Evolutionary conservation across 2,329 filamentous ascomycete genomes (phyloP).

Genomic region (Phoma sp.): DNA sequence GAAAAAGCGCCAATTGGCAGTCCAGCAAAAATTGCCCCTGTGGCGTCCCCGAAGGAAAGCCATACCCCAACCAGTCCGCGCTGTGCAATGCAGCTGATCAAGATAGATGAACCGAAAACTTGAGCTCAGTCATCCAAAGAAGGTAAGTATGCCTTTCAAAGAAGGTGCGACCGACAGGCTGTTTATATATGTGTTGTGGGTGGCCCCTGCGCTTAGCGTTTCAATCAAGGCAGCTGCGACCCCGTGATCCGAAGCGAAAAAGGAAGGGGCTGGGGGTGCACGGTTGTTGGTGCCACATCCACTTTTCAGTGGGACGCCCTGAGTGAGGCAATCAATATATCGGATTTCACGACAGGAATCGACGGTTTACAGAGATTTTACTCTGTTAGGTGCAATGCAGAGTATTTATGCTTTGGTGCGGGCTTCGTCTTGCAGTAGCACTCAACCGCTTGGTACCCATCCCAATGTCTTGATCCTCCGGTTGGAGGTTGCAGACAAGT

Average conservation of each 20-base stretch:
- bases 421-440: neutral
- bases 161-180: neutral
- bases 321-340: neutral
- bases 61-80: constrained; percentile 42
- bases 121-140: constrained; percentile 43
- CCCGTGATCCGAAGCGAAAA: neutral
- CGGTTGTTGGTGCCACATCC: neutral
- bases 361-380: neutral
- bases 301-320: neutral
- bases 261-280: neutral
- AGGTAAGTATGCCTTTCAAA: constrained; percentile 37
- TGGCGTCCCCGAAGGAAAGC: constrained; percentile 46
- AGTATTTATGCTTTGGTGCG: neutral
- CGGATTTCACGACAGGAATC: neutral
- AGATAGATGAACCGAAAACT: constrained; percentile 35
- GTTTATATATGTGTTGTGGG: neutral
- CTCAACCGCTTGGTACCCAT: neutral
- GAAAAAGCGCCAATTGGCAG: constrained; percentile 42
- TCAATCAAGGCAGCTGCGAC: neutral
- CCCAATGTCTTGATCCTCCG: neutral
- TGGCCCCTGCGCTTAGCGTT: neutral
- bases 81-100: constrained; percentile 48
- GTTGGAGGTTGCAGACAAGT: neutral
- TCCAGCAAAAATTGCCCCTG: constrained; percentile 43
- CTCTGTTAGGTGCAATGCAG: neutral